Conservation (phyloP, 306 rosid species). For the Cucumis melo region DNA sequence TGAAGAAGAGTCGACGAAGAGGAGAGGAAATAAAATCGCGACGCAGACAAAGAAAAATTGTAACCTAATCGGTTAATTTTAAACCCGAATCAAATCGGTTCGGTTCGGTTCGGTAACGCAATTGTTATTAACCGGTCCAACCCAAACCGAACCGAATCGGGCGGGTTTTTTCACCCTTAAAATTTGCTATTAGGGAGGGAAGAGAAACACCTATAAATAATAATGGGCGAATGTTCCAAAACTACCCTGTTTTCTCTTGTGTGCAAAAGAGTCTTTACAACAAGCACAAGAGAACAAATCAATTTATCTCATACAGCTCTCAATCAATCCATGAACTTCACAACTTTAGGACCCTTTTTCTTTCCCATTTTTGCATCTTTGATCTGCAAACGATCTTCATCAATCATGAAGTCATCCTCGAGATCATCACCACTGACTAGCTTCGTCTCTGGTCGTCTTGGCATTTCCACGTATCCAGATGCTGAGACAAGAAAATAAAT, state of each 20-base stretch:
- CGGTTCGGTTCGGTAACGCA: no score
- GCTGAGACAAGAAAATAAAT: constrained; percentile 25
- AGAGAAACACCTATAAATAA: not conserved
- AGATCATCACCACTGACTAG: constrained; percentile 78
- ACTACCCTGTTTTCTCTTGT: not conserved
- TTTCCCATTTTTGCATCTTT: constrained; percentile 32
- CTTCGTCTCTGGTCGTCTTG: constrained; percentile 37
- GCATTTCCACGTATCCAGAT: constrained; percentile 18
- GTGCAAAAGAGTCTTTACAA: not conserved
- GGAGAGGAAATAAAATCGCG: no score
- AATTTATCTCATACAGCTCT: not conserved
- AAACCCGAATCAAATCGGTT: no score
- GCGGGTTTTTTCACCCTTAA: no score
- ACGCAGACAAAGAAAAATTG: no score
- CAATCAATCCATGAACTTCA: constrained; percentile 41
- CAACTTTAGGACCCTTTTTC: constrained; percentile 64
- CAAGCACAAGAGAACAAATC: not conserved
- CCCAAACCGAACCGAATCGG: no score
- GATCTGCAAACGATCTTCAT: constrained; percentile 17
- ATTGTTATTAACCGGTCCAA: no score
- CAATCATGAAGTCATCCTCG: constrained; percentile 61
- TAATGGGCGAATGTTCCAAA: not conserved
- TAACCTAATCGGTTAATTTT: no score
- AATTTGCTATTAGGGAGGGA: not conserved
- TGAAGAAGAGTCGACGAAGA: no score